Evolutionary conservation across 176 grass and related monocot genomes (phyloP).

Genomic region (Echinochloa phyllopogon): DNA sequence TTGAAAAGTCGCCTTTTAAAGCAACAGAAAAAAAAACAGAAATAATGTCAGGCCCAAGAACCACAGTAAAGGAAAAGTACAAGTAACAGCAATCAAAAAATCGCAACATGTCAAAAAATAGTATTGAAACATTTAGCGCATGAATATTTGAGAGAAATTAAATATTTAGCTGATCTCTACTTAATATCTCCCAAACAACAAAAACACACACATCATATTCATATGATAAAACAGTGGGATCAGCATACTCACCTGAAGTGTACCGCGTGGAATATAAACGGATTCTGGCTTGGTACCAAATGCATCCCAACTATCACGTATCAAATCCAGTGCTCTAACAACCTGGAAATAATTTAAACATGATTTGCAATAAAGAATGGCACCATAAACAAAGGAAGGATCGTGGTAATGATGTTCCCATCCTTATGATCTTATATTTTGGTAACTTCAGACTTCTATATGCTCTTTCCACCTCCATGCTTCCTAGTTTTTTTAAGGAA

Average conservation of each 20-base stretch:
- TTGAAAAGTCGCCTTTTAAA: conserved; percentile 79
- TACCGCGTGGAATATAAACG: conserved; percentile 92
- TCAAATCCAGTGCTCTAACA: conserved; percentile 89
- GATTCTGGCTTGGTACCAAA: conserved; percentile 87
- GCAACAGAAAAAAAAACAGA: background rate
- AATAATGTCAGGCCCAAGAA: conserved; percentile 12
- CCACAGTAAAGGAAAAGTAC: background rate
- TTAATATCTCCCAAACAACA: background rate
- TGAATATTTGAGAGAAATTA: conserved; percentile 9
- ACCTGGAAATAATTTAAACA: conserved; percentile 65
- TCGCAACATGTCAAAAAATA: conserved; percentile 1
- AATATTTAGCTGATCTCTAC: conserved; percentile 30
- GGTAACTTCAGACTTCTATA: background rate
- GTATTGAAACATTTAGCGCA: conserved; percentile 14
- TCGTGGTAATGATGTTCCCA: background rate
- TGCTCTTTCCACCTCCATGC: background rate
- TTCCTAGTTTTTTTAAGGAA: background rate
- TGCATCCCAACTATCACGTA: conserved; percentile 74
- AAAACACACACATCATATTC: background rate
- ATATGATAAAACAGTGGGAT: conserved; percentile 26
- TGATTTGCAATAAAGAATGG: conserved; percentile 37
- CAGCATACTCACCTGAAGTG: conserved; percentile 81
- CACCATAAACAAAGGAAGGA: background rate
- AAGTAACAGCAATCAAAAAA: conserved; percentile 22
- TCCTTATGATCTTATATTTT: background rate